Conservation (phyloP, 1,284 basidiomycete genomes). For the Sphagnurus paluster region DNA sequence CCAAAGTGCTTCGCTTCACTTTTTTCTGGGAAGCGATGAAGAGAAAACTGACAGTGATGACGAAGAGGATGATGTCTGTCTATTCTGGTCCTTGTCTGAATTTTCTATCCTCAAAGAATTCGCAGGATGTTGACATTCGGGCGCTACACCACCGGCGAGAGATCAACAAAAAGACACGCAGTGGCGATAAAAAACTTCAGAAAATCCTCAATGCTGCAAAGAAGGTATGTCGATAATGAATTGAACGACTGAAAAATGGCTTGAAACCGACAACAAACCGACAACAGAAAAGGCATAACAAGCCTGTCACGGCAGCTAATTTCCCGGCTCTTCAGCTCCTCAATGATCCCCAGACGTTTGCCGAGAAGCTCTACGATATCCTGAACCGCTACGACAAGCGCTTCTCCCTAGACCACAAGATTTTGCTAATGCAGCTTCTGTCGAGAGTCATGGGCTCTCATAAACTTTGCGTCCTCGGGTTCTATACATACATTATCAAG, state of each 20-base stretch:
- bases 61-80: slow-evolving; percentile 64
- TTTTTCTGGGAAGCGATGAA: slow-evolving; percentile 89
- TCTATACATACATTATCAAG: slow-evolving; percentile 96
- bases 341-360: slow-evolving; percentile 95
- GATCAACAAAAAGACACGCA: slow-evolving; percentile 88
- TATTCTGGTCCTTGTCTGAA: neutral
- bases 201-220: slow-evolving; percentile 71
- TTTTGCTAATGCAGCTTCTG: slow-evolving; percentile 95
- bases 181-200: slow-evolving; percentile 76
- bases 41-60: slow-evolving; percentile 71
- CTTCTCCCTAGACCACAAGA: slow-evolving; percentile 95
- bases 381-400: slow-evolving; percentile 89
- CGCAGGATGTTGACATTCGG: slow-evolving; percentile 65
- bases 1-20: slow-evolving; percentile 94
- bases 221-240: slow-evolving; percentile 46
- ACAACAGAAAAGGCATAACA: slow-evolving; percentile 60
- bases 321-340: slow-evolving; percentile 94
- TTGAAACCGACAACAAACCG: neutral
- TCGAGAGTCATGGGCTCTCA: slow-evolving; percentile 94
- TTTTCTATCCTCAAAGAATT: slow-evolving; percentile 1
- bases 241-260: neutral
- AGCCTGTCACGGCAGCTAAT: slow-evolving; percentile 59
- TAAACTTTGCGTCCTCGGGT: slow-evolving; percentile 92
- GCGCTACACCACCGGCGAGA: slow-evolving; percentile 80
- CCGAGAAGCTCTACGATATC: slow-evolving; percentile 91